Percentiles rank a stretch among this genome's conserved stretches.
Evolutionary conservation across 140 eudicot genomes (phyloP).

Genomic region (Flaveria floridana): DNA sequence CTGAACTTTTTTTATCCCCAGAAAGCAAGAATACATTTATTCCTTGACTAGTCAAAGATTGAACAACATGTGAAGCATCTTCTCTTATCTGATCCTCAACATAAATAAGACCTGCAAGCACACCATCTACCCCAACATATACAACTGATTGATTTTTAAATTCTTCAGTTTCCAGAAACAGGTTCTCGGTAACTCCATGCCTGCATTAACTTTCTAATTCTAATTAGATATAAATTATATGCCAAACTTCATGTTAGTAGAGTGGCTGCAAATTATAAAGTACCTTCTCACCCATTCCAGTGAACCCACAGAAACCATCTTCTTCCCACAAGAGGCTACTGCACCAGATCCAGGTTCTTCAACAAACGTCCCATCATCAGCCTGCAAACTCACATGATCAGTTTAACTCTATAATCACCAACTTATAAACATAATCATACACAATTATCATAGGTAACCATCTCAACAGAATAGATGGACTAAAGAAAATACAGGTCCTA

Average conservation of each 20-base stretch:
- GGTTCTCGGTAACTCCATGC: conserved; percentile 73
- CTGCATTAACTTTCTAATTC: conserved; percentile 36
- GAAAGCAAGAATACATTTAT: conserved; percentile 75
- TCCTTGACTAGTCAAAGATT: conserved; percentile 67
- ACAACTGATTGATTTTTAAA: conserved; percentile 84
- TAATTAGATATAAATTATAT: background rate
- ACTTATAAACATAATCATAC: conserved; percentile 9
- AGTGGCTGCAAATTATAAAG: conserved; percentile 18
- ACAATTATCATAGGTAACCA: background rate
- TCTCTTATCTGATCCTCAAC: conserved; percentile 98
- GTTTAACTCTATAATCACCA: conserved; percentile 6
- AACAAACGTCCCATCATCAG: conserved; percentile 70
- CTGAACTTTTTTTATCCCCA: conserved; percentile 88
- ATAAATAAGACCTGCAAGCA: conserved; percentile 80
- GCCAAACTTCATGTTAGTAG: background rate
- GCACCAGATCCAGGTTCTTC: conserved; percentile 99
- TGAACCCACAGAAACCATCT: conserved; percentile 79
- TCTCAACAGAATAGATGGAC: too few relatives aligned
- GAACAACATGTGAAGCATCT: conserved; percentile 80
- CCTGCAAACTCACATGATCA: conserved; percentile 38
- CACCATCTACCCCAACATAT: conserved; percentile 82
- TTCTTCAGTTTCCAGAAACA: conserved; percentile 70
- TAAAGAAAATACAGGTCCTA: background rate
- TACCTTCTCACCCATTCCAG: conserved; percentile 91
- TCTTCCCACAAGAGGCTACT: conserved; percentile 66